Base-by-base conservation (phyloP, 805 yeast species). In the Helenozyma rhizophorensis region DNA sequence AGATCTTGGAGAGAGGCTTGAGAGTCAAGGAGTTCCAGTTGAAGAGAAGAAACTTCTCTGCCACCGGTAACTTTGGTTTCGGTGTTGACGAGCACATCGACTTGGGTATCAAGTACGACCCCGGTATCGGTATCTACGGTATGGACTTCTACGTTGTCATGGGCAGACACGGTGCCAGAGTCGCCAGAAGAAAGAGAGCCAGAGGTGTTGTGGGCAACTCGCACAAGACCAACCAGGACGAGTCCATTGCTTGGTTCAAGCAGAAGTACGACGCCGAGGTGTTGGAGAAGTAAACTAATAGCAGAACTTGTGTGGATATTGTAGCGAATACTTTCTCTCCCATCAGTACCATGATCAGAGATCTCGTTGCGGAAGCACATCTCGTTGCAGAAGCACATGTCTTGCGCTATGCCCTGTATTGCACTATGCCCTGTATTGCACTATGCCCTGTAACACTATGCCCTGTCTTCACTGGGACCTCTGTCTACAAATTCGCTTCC, bases 61-160 rank as follows among this genome's bases (percentile, higher is more conserved):
- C 79, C 61, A 90, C 97, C 65, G 98, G 98, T 78, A 93, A 93
- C 96, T 93, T 93, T 65, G 98, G 98, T 80, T 93, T 93, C 83
- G 98, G 98, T 83, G 82, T 93, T 69, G 83, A 85, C 59, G 98
- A 93, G 81, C 98, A 93, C 82, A 93, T 93, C 63, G 98, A 93
- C 74, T 83, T 93, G 72, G 98, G 98, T 80, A 93, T 93, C 83
- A 93, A 93, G 80, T 93, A 93, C 78, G 98, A 93, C 74, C 98
- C 98, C 74, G 80, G 85, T 66, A 93, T 93, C 65, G 97, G 97
- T 72, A 93, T 93, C 70, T 93, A 90, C 93, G 98, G 98, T 83
- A 93, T 84, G 94, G 98, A 93, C 76, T 93, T 93, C 87, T 93
- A 89, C 89, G 88, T 93, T 67, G 96, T 90, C 66, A 76, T 93